These are phyloP conservation scores for Neurospora tetrasperma DNA, from an alignment of 495 filamentous ascomycete genomes.

Conservation along the genomic window DNA sequence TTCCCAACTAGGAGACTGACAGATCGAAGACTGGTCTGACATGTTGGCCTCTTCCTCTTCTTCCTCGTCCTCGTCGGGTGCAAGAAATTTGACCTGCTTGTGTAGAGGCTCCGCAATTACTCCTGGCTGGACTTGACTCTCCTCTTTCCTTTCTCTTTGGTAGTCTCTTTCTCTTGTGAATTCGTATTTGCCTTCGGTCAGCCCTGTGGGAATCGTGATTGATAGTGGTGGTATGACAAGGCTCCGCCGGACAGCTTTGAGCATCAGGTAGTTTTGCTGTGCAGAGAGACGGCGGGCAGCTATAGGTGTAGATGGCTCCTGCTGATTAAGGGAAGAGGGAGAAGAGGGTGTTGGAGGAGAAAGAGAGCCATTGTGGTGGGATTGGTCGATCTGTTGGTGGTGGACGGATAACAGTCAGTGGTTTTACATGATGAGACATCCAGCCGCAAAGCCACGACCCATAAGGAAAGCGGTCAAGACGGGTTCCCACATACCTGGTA, in stretches of 20 bases:
- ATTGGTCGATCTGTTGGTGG: slow-evolving; percentile 14
- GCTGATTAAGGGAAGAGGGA: slow-evolving; percentile 6
- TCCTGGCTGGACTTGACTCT: slow-evolving; percentile 4
- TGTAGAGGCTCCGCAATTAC: slow-evolving; percentile 12
- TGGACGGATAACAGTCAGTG: slow-evolving; percentile 15
- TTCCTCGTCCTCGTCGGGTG: slow-evolving; percentile 23
- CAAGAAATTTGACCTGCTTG: slow-evolving; percentile 34
- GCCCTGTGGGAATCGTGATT: slow-evolving; percentile 30
- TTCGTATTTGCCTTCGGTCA: slow-evolving; percentile 1
- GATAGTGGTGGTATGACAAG: slow-evolving; percentile 30
- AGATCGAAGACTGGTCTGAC: slow-evolving; percentile 44
- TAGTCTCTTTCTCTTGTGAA: not conserved
- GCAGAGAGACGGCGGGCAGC: slow-evolving; percentile 8
- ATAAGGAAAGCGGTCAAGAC: slow-evolving; percentile 9
- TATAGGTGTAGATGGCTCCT: slow-evolving; percentile 12
- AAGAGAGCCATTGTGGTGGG: slow-evolving; percentile 8
- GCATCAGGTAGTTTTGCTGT: slow-evolving; percentile 27
- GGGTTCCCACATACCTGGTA: slow-evolving; percentile 35
- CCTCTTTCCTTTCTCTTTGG: slow-evolving; percentile 1
- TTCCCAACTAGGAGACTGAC: slow-evolving; percentile 48
- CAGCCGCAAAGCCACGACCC: not conserved
- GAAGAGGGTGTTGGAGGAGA: slow-evolving; percentile 7
- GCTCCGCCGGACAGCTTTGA: slow-evolving; percentile 31
- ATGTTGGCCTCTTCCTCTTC: slow-evolving; percentile 22
- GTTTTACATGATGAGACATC: slow-evolving; percentile 17